Conservation (phyloP, 345 rosid genomes). For the Anacardium occidentale region DNA sequence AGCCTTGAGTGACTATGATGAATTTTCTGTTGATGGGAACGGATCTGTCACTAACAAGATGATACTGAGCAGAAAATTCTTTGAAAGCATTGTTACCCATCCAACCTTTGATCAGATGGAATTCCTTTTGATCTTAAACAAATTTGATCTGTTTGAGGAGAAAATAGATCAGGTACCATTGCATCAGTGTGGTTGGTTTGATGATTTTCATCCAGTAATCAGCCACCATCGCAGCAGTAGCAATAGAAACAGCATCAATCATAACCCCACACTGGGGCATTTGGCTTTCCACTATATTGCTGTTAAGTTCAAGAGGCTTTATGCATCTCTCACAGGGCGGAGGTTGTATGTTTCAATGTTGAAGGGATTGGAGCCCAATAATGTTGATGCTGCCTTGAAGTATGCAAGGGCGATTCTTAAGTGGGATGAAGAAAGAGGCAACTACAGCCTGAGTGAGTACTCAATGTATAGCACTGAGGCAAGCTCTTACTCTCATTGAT, state of each 20-base stretch:
- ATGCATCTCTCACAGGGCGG: slow-evolving; percentile 64
- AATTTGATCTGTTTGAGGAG: slow-evolving; percentile 78
- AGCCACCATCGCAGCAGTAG: slow-evolving; percentile 49
- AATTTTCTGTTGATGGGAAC: slow-evolving; percentile 49
- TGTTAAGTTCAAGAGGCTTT: slow-evolving; percentile 83
- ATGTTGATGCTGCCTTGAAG: slow-evolving; percentile 59
- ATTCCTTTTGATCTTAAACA: slow-evolving; percentile 82
- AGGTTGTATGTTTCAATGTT: slow-evolving; percentile 63
- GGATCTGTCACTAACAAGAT: slow-evolving; percentile 62
- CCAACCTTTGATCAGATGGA: slow-evolving; percentile 87
- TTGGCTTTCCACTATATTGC: slow-evolving; percentile 78
- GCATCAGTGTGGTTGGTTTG: slow-evolving; percentile 78
- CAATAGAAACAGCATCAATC: slow-evolving; percentile 47
- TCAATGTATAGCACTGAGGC: slow-evolving; percentile 59
- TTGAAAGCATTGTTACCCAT: slow-evolving; percentile 82
- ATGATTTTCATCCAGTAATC: slow-evolving; percentile 79
- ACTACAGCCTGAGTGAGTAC: slow-evolving; percentile 54
- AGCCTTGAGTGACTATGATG: slow-evolving; percentile 77
- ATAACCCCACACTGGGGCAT: slow-evolving; percentile 75
- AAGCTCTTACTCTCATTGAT: slow-evolving; percentile 45
- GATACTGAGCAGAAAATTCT: slow-evolving; percentile 67
- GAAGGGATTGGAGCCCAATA: slow-evolving; percentile 64
- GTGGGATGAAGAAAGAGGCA: slow-evolving; percentile 81
- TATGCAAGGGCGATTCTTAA: slow-evolving; percentile 84
- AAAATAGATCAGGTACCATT: slow-evolving; percentile 70